A percentile compares a stretch with the other conserved stretches of the same genome.
Evolutionary conservation across 352 stramenopile species (phyloP).

Genomic region (Pythium guiyangense): DNA sequence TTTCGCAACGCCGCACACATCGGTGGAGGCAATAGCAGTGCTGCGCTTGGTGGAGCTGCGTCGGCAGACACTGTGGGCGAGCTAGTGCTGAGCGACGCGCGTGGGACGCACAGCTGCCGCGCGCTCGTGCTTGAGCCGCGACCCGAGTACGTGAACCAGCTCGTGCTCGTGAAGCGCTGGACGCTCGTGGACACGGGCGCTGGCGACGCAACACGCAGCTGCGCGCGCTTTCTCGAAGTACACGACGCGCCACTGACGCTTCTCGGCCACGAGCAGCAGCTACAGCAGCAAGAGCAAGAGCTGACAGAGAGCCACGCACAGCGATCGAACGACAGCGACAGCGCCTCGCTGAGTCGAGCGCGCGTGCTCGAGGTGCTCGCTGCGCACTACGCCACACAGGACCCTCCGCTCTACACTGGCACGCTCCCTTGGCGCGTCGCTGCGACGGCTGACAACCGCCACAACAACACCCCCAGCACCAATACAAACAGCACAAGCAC

Average conservation of each 20-base stretch:
- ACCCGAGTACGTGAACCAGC: constrained; percentile 50
- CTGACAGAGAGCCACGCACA: no score
- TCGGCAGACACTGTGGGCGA: no score
- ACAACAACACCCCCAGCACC: background rate
- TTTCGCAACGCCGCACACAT: constrained; percentile 21
- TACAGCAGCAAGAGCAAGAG: no score
- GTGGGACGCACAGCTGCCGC: constrained; percentile 3
- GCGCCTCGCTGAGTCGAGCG: constrained; percentile 8
- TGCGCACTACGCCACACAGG: constrained; percentile 25
- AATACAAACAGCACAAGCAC: background rate
- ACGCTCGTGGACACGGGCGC: constrained; percentile 22
- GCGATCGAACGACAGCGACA: background rate
- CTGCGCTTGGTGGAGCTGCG: no score
- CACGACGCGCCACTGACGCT: no score
- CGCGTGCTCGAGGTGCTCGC: constrained; percentile 24
- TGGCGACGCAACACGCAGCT: constrained; percentile 7
- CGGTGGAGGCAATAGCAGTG: constrained; percentile 7
- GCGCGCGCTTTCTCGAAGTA: constrained; percentile 36
- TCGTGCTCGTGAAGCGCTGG: no score
- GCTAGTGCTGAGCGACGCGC: no score
- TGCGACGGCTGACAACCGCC: background rate
- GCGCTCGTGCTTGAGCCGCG: constrained; percentile 36
- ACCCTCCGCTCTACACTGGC: constrained; percentile 45
- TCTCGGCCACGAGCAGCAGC: no score
- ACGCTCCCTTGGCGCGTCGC: constrained; percentile 16